Percentiles rank a stretch among this genome's conserved stretches.
Conservation (phyloP, 129 eudicot genomes). For the Saussurea involucrata region DNA sequence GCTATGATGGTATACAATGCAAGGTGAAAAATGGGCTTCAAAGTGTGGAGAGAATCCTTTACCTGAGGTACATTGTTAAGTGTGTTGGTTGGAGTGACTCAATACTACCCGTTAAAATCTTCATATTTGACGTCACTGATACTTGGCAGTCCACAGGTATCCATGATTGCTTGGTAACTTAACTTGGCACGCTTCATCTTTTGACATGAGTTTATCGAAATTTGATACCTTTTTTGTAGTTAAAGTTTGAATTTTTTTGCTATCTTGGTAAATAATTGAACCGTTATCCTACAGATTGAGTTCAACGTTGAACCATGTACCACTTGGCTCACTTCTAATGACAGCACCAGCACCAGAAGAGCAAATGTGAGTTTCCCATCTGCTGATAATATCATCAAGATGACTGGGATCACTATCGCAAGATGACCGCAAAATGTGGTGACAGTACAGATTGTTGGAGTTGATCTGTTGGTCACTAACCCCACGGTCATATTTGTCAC, state of each 20-base stretch:
- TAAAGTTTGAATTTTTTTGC: constrained; percentile 5
- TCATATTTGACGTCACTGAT: constrained; percentile 80
- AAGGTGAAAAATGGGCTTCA: constrained; percentile 51
- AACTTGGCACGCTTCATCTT: neutral
- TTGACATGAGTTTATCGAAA: neutral
- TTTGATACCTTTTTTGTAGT: neutral
- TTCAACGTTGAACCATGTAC: constrained; percentile 45
- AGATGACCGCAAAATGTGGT: no score
- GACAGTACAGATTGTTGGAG: no score
- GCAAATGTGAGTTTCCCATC: constrained; percentile 42
- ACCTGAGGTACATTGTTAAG: constrained; percentile 65
- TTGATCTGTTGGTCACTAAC: no score
- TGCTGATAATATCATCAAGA: constrained; percentile 65
- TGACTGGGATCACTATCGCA: no score
- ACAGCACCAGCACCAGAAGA: constrained; percentile 36
- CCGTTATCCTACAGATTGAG: constrained; percentile 47
- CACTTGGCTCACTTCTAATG: constrained; percentile 20
- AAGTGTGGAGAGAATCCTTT: constrained; percentile 39
- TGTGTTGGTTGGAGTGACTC: constrained; percentile 71
- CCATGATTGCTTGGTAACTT: constrained; percentile 59
- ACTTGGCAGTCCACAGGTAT: constrained; percentile 43
- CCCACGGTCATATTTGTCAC: no score
- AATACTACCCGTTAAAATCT: constrained; percentile 59
- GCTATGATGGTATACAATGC: constrained; percentile 65
- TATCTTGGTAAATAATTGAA: neutral